Evolutionary conservation across 352 stramenopile genomes (phyloP).

Genomic region (Phytopythium montanum): DNA sequence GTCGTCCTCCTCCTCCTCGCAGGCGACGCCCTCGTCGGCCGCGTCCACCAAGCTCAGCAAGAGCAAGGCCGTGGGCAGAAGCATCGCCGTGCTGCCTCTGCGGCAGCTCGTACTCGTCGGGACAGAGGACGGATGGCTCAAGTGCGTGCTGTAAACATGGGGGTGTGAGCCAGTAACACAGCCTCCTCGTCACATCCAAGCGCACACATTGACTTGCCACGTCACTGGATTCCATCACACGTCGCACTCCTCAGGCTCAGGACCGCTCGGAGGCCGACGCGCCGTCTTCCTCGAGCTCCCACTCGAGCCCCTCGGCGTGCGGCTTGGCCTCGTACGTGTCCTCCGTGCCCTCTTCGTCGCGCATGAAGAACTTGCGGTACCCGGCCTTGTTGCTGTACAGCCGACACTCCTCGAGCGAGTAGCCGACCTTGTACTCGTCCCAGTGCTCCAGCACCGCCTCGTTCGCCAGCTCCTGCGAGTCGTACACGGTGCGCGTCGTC

Average conservation of each 20-base stretch:
- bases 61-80: constrained; percentile 37
- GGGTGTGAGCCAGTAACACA: background rate
- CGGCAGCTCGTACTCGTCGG: constrained; percentile 60
- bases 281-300: background rate
- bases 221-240: too few relatives aligned
- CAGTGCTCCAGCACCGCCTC: background rate
- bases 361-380: constrained; percentile 1
- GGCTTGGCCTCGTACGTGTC: background rate
- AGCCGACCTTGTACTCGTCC: background rate
- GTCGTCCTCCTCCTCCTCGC: constrained; percentile 1
- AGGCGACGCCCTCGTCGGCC: background rate
- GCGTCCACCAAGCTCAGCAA: constrained; percentile 33
- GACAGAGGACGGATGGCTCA: constrained; percentile 60
- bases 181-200: background rate
- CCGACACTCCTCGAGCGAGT: background rate
- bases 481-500: background rate
- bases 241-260: too few relatives aligned
- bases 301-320: background rate
- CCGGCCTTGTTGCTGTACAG: background rate
- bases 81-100: constrained; percentile 46
- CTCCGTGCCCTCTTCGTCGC: background rate
- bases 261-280: background rate
- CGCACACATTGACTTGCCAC: too few relatives aligned
- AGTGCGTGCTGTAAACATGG: constrained; percentile 31
- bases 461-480: constrained; percentile 1